Conservation (phyloP, 2,329 filamentous ascomycete genomes). For the Sporothrix euskadiensis region DNA sequence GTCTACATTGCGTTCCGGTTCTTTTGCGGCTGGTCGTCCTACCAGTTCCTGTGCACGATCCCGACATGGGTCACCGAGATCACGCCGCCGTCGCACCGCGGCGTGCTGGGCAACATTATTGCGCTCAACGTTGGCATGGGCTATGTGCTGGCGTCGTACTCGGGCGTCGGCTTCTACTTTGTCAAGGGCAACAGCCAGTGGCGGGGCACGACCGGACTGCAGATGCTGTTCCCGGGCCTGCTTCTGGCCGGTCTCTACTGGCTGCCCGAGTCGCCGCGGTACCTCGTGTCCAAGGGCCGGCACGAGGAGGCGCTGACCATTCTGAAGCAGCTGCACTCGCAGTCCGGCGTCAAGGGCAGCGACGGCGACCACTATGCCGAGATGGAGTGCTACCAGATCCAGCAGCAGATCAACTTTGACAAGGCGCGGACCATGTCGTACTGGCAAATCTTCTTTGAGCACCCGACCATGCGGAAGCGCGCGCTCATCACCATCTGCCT, state of each 20-base stretch:
- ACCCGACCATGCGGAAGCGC: neutral
- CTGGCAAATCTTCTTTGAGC: neutral
- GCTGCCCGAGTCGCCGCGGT: constrained; percentile 37
- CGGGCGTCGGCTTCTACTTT: constrained; percentile 27
- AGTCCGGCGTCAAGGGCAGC: constrained; percentile 46
- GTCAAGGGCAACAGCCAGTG: constrained; percentile 36
- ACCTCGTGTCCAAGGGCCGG: constrained; percentile 34
- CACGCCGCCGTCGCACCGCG: constrained; percentile 37
- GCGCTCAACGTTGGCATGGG: constrained; percentile 42
- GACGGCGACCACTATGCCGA: neutral
- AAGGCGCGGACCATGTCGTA: neutral
- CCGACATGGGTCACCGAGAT: constrained; percentile 40
- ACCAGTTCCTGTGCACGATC: neutral
- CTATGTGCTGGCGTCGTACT: constrained; percentile 36
- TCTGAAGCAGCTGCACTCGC: constrained; percentile 43
- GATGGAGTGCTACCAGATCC: constrained; percentile 16
- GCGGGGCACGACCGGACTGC: constrained; percentile 41
- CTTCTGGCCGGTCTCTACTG: constrained; percentile 37
- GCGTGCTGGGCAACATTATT: constrained; percentile 26
- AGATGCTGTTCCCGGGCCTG: constrained; percentile 36
- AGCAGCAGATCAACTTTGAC: constrained; percentile 10
- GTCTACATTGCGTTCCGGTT: constrained; percentile 37
- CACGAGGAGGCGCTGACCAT: constrained; percentile 33
- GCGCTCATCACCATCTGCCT: neutral
- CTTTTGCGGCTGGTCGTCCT: constrained; percentile 26